phyloP scores from a whole-genome alignment of 148 eudicot species.

The Gaultheria prostrata region DNA sequence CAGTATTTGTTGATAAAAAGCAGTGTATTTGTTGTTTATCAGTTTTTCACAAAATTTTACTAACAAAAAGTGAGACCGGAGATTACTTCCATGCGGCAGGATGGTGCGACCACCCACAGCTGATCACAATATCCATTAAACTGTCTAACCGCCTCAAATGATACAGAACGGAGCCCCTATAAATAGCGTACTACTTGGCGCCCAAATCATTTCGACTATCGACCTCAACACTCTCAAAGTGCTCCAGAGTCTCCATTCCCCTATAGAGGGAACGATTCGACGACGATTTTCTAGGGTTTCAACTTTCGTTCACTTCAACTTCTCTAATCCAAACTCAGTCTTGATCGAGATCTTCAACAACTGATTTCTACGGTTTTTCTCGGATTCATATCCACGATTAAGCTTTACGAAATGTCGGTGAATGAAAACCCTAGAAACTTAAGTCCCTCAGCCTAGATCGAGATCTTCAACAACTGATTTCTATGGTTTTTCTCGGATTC shows the following conservation, averaged over 20 bases:
- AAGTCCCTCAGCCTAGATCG: background rate
- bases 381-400: background rate
- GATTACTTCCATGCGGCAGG: background rate
- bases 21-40: no score
- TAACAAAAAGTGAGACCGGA: no score
- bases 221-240: background rate
- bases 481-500: background rate
- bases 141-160: slow-evolving; percentile 16
- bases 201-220: slow-evolving; percentile 13
- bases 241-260: background rate
- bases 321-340: background rate
- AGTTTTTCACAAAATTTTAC: no score
- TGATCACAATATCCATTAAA: background rate
- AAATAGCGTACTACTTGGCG: slow-evolving; percentile 19
- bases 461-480: slow-evolving; percentile 6
- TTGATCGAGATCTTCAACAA: background rate
- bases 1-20: no score
- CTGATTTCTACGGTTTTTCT: background rate
- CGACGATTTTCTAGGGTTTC: slow-evolving; percentile 20
- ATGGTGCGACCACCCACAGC: background rate
- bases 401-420: no score
- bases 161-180: background rate
- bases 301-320: background rate
- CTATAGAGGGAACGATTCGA: background rate
- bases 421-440: no score